These are phyloP conservation scores for Phytopythium mirpurense DNA, from an alignment of 352 stramenopile species.

Conservation along the genomic window DNA sequence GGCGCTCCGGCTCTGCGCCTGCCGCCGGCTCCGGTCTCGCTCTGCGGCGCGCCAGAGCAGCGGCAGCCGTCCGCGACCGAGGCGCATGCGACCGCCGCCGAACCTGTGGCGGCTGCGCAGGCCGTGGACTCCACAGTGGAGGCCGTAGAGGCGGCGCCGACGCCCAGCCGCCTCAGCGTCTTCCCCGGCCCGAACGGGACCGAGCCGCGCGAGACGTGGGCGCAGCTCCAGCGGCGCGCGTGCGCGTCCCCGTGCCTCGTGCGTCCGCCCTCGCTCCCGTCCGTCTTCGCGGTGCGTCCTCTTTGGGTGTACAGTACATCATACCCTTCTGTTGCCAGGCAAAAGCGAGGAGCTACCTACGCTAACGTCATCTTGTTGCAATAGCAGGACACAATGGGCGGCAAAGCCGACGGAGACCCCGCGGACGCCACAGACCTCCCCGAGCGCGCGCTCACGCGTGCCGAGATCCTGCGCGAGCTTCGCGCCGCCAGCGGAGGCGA, in stretches of 20 bases:
- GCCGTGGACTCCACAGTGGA: too few species aligned
- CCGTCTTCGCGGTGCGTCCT: slow-evolving; percentile 24
- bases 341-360: too few species aligned
- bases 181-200: slow-evolving; percentile 1
- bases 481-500: background rate
- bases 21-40: background rate
- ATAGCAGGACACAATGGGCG: too few species aligned
- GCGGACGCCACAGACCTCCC: slow-evolving; percentile 14
- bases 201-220: slow-evolving; percentile 57
- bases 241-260: slow-evolving; percentile 36
- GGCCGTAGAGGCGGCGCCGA: too few species aligned
- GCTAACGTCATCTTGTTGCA: background rate
- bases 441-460: slow-evolving; percentile 39
- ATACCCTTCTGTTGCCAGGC: too few species aligned
- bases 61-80: background rate
- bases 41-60: background rate
- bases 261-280: slow-evolving; percentile 44
- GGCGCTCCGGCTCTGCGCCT: background rate
- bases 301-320: too few species aligned
- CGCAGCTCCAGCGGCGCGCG: slow-evolving; percentile 51
- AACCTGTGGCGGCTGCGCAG: too few species aligned
- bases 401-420: background rate
- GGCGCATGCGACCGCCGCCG: background rate
- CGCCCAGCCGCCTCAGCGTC: background rate
- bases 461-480: slow-evolving; percentile 52